Conservation (phyloP, 257 asterid species). For the Solanum gandarillasii region DNA sequence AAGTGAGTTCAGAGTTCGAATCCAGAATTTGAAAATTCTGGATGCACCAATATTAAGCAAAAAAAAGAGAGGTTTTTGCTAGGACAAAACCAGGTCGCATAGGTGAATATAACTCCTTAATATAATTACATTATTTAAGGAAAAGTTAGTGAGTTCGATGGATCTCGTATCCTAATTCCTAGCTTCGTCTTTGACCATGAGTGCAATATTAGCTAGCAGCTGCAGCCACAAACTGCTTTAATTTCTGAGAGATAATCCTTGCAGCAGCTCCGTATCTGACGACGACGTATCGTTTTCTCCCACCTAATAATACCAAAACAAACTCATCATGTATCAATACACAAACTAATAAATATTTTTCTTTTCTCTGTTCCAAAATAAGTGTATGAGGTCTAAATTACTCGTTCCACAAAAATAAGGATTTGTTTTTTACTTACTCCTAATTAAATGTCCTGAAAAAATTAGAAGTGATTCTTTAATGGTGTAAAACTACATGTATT, state of each 20-base stretch:
- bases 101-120: no score
- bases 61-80: no score
- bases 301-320: background rate
- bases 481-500: background rate
- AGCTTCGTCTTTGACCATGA: accelerated
- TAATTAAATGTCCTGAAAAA: background rate
- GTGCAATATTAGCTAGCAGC: no score
- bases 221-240: no score
- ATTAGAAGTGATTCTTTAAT: background rate
- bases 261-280: background rate
- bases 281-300: background rate
- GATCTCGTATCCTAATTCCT: background rate
- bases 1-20: no score
- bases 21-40: no score
- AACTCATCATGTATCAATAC: background rate
- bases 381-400: background rate
- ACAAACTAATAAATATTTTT: no score
- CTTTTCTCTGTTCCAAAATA: no score
- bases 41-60: no score
- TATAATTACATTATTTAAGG: accelerated
- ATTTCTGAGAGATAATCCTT: no score
- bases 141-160: no score
- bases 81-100: no score
- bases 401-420: background rate
- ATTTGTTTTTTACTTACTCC: background rate